These are phyloP conservation scores for Geotrichum restrictum DNA, from an alignment of 1,139 yeast species.

Conservation along the genomic window DNA sequence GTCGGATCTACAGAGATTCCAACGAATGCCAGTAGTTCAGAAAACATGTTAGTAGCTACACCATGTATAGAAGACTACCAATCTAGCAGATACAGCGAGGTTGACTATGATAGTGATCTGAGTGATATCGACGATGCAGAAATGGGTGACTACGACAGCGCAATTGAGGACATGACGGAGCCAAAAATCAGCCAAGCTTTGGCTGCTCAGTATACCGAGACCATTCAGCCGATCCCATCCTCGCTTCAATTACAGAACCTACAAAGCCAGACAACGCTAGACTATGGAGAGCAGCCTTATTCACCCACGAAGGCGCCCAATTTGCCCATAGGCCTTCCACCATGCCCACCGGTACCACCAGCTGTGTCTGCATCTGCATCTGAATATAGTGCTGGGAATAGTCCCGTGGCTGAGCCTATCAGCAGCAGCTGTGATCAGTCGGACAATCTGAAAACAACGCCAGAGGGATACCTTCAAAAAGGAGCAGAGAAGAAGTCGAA, in stretches of 20 bases:
- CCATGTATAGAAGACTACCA: not conserved
- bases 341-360: conserved; percentile 8
- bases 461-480: too few species aligned
- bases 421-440: too few species aligned
- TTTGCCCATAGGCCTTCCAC: conserved; percentile 3
- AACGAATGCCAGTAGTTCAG: not conserved
- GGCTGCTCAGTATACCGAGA: not conserved
- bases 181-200: not conserved
- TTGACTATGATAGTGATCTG: conserved; percentile 4
- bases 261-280: too few species aligned
- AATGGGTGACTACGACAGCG: conserved; percentile 1
- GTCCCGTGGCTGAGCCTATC: too few species aligned
- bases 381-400: too few species aligned
- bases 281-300: too few species aligned
- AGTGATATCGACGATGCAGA: not conserved
- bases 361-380: not conserved
- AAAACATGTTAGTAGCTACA: not conserved
- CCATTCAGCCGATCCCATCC: not conserved
- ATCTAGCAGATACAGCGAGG: not conserved
- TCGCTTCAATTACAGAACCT: not conserved
- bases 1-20: not conserved
- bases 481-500: too few species aligned
- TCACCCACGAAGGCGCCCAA: not conserved
- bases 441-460: too few species aligned
- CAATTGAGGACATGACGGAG: not conserved